These are phyloP conservation scores for Canavalia ensiformis DNA, from an alignment of 306 rosid genomes.

Conservation along the genomic window DNA sequence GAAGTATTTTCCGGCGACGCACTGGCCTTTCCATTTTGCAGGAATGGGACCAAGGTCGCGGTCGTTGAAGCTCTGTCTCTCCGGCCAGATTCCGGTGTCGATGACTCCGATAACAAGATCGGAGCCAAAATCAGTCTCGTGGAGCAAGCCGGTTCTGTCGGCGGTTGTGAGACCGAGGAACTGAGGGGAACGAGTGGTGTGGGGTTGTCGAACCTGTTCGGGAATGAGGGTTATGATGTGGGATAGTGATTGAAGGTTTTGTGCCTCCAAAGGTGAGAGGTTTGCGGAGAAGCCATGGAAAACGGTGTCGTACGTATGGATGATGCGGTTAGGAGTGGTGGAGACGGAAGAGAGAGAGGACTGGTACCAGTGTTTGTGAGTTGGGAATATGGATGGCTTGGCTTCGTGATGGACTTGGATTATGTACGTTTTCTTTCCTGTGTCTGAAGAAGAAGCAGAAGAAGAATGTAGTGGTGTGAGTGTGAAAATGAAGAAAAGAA, in stretches of 20 bases:
- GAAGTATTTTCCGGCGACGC: constrained; percentile 63
- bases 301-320: constrained; percentile 78
- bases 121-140: constrained; percentile 86
- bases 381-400: constrained; percentile 84
- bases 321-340: constrained; percentile 15
- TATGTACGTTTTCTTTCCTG: constrained; percentile 64
- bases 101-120: constrained; percentile 93
- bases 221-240: constrained; percentile 74
- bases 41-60: constrained; percentile 74
- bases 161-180: constrained; percentile 78
- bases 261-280: constrained; percentile 65
- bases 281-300: constrained; percentile 85
- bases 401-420: constrained; percentile 69
- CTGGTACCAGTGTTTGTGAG: constrained; percentile 79
- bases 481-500: constrained; percentile 5
- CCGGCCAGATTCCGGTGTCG: constrained; percentile 94
- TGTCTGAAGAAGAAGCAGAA: constrained; percentile 28
- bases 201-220: constrained; percentile 71
- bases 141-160: constrained; percentile 74
- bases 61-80: constrained; percentile 79
- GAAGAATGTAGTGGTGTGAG: constrained; percentile 33
- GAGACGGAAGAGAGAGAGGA: constrained; percentile 69
- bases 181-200: constrained; percentile 92
- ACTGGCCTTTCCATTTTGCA: constrained; percentile 81
- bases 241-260: constrained; percentile 54